These are phyloP conservation scores for Penicillium sp. DNA, from an alignment of 2,329 filamentous ascomycete genomes.

Conservation along the genomic window DNA sequence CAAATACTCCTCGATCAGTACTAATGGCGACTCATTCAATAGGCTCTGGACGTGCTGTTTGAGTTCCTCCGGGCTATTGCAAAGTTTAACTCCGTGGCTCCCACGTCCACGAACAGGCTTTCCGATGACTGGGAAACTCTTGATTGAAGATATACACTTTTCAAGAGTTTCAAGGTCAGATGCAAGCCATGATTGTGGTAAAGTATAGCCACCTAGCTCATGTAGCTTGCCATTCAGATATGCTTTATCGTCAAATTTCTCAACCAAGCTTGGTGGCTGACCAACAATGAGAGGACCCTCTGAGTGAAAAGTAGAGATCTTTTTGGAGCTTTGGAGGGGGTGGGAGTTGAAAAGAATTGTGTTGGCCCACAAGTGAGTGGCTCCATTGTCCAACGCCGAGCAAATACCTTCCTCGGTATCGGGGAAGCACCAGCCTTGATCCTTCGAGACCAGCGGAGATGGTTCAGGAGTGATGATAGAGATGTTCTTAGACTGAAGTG, in stretches of 20 bases:
- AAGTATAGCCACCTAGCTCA: conserved; percentile 38
- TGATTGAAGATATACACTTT: conserved; percentile 4
- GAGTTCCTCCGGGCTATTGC: conserved; percentile 35
- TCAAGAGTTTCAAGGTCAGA: not conserved
- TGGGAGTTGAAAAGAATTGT: conserved; percentile 54
- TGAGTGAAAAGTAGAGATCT: conserved; percentile 33
- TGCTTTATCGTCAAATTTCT: conserved; percentile 56
- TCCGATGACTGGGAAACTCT: conserved; percentile 47
- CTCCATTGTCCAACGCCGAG: conserved; percentile 43
- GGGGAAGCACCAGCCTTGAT: conserved; percentile 47
- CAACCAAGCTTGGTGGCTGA: conserved; percentile 52
- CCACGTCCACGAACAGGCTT: conserved; percentile 55
- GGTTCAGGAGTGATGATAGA: conserved; percentile 35
- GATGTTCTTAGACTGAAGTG: conserved; percentile 9
- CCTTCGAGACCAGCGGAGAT: conserved; percentile 30
- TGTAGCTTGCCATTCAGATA: conserved; percentile 51
- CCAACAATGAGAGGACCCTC: conserved; percentile 47
- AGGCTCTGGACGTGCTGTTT: conserved; percentile 38
- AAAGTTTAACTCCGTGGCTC: conserved; percentile 55
- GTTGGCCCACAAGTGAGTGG: conserved; percentile 55
- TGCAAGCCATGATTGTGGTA: conserved; percentile 44
- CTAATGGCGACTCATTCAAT: conserved; percentile 16
- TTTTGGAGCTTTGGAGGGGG: conserved; percentile 49
- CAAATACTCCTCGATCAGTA: conserved; percentile 52
- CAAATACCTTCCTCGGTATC: conserved; percentile 48